A percentile compares a stretch with the other conserved stretches of the same genome.
Conservation (phyloP, 768 basidiomycete species). For the Phanerochaete carnosa region DNA sequence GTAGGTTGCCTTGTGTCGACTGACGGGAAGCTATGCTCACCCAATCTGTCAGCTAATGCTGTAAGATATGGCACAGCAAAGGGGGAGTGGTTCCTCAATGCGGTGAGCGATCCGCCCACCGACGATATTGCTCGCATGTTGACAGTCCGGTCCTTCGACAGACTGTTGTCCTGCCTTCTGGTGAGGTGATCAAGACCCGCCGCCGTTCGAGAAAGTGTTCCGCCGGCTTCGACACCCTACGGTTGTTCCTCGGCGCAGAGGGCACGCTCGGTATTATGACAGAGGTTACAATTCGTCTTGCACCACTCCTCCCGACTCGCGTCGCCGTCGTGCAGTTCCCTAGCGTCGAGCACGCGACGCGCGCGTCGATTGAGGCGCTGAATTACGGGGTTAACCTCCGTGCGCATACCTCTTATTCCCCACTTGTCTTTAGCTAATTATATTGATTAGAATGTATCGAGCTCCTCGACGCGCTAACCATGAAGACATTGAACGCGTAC, state of each 20-base stretch:
- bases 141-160: constrained; percentile 24
- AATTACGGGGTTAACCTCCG: constrained; percentile 75
- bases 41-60: constrained; percentile 53
- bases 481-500: constrained; percentile 56
- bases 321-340: constrained; percentile 85
- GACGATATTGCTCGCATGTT: background rate
- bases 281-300: constrained; percentile 81
- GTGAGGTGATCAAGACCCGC: constrained; percentile 89
- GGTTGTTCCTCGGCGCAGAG: constrained; percentile 83
- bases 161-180: constrained; percentile 88
- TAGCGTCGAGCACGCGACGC: constrained; percentile 66
- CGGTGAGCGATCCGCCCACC: constrained; percentile 40
- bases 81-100: constrained; percentile 88
- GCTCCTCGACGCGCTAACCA: constrained; percentile 69
- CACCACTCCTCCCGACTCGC: constrained; percentile 78
- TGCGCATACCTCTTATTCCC: constrained; percentile 27
- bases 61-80: constrained; percentile 88
- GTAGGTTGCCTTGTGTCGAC: constrained; percentile 34
- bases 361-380: constrained; percentile 70
- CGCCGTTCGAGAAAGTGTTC: constrained; percentile 77
- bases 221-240: constrained; percentile 83
- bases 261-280: constrained; percentile 87
- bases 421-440: background rate
- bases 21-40: too few species aligned
- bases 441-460: constrained; percentile 70